Conservation (phyloP, 1,139 yeast species). For the Candida labiduridarum region DNA sequence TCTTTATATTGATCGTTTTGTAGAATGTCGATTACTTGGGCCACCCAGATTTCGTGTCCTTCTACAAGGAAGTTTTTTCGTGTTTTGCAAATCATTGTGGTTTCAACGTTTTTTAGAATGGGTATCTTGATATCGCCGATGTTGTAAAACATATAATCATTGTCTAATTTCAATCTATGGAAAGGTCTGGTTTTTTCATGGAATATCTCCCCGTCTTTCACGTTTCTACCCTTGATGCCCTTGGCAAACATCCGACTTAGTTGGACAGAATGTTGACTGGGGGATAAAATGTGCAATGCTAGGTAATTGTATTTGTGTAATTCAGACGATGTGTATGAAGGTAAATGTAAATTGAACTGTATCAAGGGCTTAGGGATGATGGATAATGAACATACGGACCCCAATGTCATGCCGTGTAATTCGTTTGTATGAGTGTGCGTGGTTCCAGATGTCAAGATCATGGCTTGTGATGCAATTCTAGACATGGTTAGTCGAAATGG, state of each 20-base stretch:
- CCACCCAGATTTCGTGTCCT: constrained; percentile 90
- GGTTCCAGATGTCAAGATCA: constrained; percentile 36
- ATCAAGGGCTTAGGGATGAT: constrained; percentile 72
- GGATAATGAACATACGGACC: constrained; percentile 79
- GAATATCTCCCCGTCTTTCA: constrained; percentile 42
- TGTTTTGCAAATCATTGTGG: constrained; percentile 65
- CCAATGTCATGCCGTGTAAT: constrained; percentile 77
- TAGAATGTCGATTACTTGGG: constrained; percentile 58
- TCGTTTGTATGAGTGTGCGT: constrained; percentile 13
- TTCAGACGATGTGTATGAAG: constrained; percentile 72
- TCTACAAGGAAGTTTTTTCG: constrained; percentile 59
- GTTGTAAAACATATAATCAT: constrained; percentile 15
- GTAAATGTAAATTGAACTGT: constrained; percentile 81
- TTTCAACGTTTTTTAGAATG: constrained; percentile 57
- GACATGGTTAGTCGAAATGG: constrained; percentile 40
- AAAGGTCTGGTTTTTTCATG: constrained; percentile 58
- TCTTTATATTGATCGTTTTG: constrained; percentile 16
- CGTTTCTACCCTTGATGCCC: constrained; percentile 48
- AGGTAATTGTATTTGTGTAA: constrained; percentile 55
- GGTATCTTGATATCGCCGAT: constrained; percentile 51
- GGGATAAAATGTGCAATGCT: constrained; percentile 78
- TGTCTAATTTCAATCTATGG: constrained; percentile 22
- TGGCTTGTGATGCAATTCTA: constrained; percentile 45
- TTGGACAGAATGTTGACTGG: constrained; percentile 51
- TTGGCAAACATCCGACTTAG: constrained; percentile 64